A percentile compares a stretch with the other conserved stretches of the same genome.
phyloP scores from a whole-genome alignment of 2,329 filamentous ascomycete species.

The Plectosphaerella cucumerina region DNA sequence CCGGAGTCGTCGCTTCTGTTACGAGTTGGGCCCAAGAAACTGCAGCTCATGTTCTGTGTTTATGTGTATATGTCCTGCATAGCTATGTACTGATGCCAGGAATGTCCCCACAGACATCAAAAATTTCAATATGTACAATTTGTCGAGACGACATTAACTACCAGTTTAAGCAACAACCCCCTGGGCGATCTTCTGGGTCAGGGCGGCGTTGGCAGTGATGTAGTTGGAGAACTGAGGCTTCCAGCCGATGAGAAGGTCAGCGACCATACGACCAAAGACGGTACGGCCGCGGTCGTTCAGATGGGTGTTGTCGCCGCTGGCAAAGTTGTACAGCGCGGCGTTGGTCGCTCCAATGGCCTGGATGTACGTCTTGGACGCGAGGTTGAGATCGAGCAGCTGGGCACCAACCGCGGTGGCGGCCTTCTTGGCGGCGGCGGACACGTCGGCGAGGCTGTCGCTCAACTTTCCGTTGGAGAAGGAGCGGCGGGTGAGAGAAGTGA shows the following conservation, averaged over 20 bases:
- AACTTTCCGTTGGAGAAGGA: conserved; percentile 39
- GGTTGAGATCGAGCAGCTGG: conserved; percentile 45
- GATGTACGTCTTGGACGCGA: conserved; percentile 43
- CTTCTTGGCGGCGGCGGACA: conserved; percentile 38
- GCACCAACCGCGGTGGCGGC: conserved; percentile 36
- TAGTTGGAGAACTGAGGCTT: too few relatives aligned
- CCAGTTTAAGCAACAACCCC: too few relatives aligned
- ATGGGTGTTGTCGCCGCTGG: conserved; percentile 47
- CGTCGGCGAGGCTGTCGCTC: conserved; percentile 39
- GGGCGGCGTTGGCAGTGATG: too few relatives aligned
- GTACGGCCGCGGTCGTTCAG: conserved; percentile 47
- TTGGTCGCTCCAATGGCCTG: conserved; percentile 44
- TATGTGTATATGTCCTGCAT: too few relatives aligned
- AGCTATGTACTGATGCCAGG: too few relatives aligned
- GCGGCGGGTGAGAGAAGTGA: conserved; percentile 52
- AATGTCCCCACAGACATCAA: too few relatives aligned
- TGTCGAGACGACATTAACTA: too few relatives aligned
- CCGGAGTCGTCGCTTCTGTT: too few relatives aligned
- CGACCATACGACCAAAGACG: conserved; percentile 56
- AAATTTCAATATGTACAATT: too few relatives aligned
- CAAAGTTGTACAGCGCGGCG: conserved; percentile 42
- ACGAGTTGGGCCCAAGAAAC: too few relatives aligned
- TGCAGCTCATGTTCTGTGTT: too few relatives aligned
- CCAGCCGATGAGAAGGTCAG: conserved; percentile 38
- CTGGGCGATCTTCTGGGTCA: too few relatives aligned